These are phyloP conservation scores for Solanum tacnaense DNA, from an alignment of 257 asterid species.

Conservation along the genomic window DNA sequence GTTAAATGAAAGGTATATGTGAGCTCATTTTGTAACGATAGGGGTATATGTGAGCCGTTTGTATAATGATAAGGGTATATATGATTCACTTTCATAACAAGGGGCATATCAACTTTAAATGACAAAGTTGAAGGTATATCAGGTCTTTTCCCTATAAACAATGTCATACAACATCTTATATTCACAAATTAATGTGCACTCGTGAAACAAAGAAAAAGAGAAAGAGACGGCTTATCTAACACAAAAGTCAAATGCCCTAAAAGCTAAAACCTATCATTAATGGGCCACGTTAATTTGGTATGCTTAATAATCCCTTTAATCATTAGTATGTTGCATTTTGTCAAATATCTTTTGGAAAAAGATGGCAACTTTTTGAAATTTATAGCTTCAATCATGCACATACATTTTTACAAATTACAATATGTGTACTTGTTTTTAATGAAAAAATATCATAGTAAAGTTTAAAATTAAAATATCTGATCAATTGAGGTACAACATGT, in stretches of 20 bases:
- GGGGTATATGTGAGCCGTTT: no score
- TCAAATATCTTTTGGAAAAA: background rate
- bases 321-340: background rate
- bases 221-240: background rate
- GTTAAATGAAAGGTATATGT: no score
- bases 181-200: background rate
- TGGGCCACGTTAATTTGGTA: background rate
- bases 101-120: no score
- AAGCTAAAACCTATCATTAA: background rate
- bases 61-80: no score
- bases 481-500: background rate
- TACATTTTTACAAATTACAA: background rate
- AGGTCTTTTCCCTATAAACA: background rate
- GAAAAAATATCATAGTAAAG: background rate
- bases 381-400: background rate
- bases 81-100: no score
- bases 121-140: no score
- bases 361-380: background rate
- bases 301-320: background rate
- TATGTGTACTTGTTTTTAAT: no score
- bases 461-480: background rate
- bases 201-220: background rate
- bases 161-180: background rate
- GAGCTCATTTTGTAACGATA: no score
- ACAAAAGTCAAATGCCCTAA: background rate